These are phyloP conservation scores for Russula sp. DNA, from an alignment of 768 basidiomycete species.

Conservation along the genomic window DNA sequence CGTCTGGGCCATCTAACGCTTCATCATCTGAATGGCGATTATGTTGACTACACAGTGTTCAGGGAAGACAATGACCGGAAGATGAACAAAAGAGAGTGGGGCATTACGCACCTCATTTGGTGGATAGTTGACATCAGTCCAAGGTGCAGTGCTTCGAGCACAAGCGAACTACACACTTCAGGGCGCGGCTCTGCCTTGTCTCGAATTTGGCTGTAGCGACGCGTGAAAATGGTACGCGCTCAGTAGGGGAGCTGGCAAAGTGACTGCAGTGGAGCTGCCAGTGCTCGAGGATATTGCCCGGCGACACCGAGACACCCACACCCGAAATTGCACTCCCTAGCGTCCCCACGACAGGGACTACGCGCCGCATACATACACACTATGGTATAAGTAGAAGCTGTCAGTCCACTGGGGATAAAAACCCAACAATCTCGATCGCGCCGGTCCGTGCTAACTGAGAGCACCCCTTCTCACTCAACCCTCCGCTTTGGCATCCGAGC, in stretches of 20 bases:
- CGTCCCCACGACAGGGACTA: slow-evolving; percentile 84
- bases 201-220: slow-evolving; percentile 55
- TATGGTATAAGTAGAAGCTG: too few relatives aligned
- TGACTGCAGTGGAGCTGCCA: slow-evolving; percentile 43
- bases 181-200: slow-evolving; percentile 82
- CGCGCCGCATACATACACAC: background rate
- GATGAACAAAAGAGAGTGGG: background rate
- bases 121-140: slow-evolving; percentile 79
- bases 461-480: too few relatives aligned
- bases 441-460: too few relatives aligned
- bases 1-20: slow-evolving; percentile 79
- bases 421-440: too few relatives aligned
- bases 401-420: too few relatives aligned
- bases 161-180: slow-evolving; percentile 80
- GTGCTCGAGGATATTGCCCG: slow-evolving; percentile 67
- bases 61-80: too few relatives aligned
- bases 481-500: too few relatives aligned
- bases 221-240: background rate
- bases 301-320: slow-evolving; percentile 63
- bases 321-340: slow-evolving; percentile 73
- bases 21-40: slow-evolving; percentile 86
- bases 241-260: background rate
- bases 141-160: slow-evolving; percentile 67
- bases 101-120: slow-evolving; percentile 60
- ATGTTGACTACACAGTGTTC: slow-evolving; percentile 61